These are phyloP conservation scores for Citrullus colocynthis DNA, from an alignment of 306 rosid genomes.

Conservation along the genomic window DNA sequence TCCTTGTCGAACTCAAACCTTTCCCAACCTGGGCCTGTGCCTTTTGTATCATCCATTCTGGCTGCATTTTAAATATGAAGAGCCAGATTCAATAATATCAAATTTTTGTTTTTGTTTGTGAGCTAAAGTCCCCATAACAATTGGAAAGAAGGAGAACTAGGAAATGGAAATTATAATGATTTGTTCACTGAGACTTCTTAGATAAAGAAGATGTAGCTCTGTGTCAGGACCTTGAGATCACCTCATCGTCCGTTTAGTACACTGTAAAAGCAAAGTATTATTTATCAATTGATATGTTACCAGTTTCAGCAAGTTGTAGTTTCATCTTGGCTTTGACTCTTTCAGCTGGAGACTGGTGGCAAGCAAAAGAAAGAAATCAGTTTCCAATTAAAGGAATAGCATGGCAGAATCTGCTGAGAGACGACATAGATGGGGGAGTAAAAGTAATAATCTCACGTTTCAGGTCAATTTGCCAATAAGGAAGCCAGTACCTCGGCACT, in stretches of 20 bases:
- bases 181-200: not conserved
- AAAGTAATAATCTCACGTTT: not conserved
- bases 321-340: conserved; percentile 92
- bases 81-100: not conserved
- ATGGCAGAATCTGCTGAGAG: not conserved
- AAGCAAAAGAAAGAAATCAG: conserved; percentile 9
- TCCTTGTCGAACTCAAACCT: conserved; percentile 73
- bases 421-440: not conserved
- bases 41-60: conserved; percentile 49
- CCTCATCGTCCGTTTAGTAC: not conserved
- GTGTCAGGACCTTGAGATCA: too few relatives aligned
- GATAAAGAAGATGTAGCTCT: not conserved
- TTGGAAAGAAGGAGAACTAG: not conserved
- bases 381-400: not conserved
- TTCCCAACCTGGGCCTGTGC: conserved; percentile 74
- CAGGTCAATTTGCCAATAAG: not conserved
- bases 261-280: not conserved
- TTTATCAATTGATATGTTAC: conserved; percentile 20
- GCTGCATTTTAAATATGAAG: conserved; percentile 32
- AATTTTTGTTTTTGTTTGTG: not conserved
- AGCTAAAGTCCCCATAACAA: not conserved
- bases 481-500: not conserved
- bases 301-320: conserved; percentile 77
- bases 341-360: conserved; percentile 65
- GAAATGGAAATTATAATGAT: not conserved